These are phyloP conservation scores for Metschnikowia anglica DNA, from an alignment of 805 yeast species.

Conservation along the genomic window DNA sequence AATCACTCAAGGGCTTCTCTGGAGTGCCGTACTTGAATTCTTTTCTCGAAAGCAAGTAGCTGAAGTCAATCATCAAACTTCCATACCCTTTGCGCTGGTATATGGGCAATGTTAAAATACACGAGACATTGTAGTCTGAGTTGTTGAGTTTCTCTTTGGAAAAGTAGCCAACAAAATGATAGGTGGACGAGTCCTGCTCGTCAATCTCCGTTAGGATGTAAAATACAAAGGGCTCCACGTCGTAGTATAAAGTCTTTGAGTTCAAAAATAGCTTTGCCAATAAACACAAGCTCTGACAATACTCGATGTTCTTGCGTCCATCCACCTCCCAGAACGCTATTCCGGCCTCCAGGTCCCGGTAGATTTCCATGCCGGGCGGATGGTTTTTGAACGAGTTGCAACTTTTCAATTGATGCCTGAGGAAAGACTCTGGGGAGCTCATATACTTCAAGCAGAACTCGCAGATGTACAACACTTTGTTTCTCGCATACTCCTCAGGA, in stretches of 20 bases:
- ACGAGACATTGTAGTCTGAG: slow-evolving; percentile 80
- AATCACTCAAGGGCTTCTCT: slow-evolving; percentile 86
- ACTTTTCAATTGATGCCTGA: slow-evolving; percentile 67
- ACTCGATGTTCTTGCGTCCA: slow-evolving; percentile 77
- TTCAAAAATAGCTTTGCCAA: slow-evolving; percentile 86
- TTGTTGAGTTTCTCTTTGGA: slow-evolving; percentile 80
- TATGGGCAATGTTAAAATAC: slow-evolving; percentile 86
- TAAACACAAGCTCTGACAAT: slow-evolving; percentile 87
- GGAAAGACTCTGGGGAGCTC: slow-evolving; percentile 61
- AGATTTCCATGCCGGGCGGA: slow-evolving; percentile 61
- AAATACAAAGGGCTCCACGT: slow-evolving; percentile 92
- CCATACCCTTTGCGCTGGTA: slow-evolving; percentile 91
- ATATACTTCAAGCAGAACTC: slow-evolving; percentile 81
- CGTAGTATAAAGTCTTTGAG: slow-evolving; percentile 89
- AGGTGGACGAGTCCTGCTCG: slow-evolving; percentile 36
- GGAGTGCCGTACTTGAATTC: slow-evolving; percentile 89
- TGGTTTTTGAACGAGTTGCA: slow-evolving; percentile 56
- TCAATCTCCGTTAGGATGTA: slow-evolving; percentile 78
- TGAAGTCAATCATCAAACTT: slow-evolving; percentile 80
- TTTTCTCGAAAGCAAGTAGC: slow-evolving; percentile 71
- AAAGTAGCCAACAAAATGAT: slow-evolving; percentile 91
- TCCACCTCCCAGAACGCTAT: slow-evolving; percentile 55
- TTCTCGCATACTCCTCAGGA: slow-evolving; percentile 76
- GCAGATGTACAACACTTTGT: slow-evolving; percentile 68
- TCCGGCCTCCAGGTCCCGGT: slow-evolving; percentile 31